Evolutionary conservation across 371 early-diverging fungal genomes (phyloP), one percentile per base, ranked within the genome.

Genomic region (Syncephalastrum racemosum): DNA sequence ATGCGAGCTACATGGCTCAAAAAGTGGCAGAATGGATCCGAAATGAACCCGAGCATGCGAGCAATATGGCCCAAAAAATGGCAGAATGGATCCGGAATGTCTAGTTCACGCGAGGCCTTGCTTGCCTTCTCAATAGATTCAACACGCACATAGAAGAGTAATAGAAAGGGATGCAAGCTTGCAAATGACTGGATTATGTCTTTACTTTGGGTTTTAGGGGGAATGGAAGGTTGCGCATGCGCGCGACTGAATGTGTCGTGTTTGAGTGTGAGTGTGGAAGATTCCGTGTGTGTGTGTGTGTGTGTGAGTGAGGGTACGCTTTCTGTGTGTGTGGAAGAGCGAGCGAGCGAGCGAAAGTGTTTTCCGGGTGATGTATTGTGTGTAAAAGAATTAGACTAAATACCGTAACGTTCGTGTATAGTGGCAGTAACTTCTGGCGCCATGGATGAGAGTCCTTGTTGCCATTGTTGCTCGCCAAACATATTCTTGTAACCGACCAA

Each of bases 401-500:
- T 71, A 50, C 79, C 75, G 60, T 84, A 88, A 44, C 85, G 80
- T 60, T 83, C 79, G 20, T 73, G 70, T 49, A 89, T 73, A 42
- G 71, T 59, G 60, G 59, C 70, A 56, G 79, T 71, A 56, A 74
- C 70, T 42, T 82, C 78, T 36, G 73, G 80, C 23, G 81, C 80
- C 59, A 87, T 75, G 42, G 80, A 66, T 24, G 68, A 64, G 43
- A 82, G 69, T 50, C 72, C 84, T 39, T 78, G 66, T 5, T 84
- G 81, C 90, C 90, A 90, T 49, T 70, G 70, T 54, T 83, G 66
- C 25, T 64, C 75, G 45, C 85, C 88, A 59, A 87, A 79, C 80
- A 86, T 80, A 65, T 84, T 83, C 77, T 87, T 88, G 64, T 86
- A 85, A 5, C 84, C 88, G 14, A 68, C 62, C 62, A 90, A 62